These are phyloP conservation scores for Ogataea siamensis DNA, from an alignment of 805 yeast genomes.

Conservation along the genomic window DNA sequence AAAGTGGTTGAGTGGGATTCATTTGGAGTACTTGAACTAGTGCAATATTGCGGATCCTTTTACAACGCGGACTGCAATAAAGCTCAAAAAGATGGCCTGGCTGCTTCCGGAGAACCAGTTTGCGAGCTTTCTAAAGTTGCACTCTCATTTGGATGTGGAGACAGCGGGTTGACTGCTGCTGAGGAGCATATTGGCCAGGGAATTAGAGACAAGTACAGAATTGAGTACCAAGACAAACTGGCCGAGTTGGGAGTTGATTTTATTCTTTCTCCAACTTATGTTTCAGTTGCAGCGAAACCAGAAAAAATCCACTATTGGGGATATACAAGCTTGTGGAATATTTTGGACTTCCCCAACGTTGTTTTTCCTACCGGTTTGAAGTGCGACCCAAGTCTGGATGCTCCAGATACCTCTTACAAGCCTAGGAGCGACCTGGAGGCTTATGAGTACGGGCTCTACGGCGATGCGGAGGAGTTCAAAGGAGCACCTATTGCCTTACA, in stretches of 20 bases:
- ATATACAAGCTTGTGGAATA: constrained; percentile 67
- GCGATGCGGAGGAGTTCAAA: constrained; percentile 36
- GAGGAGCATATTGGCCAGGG: constrained; percentile 49
- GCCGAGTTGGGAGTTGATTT: constrained; percentile 55
- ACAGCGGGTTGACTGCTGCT: constrained; percentile 39
- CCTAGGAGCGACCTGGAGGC: constrained; percentile 27
- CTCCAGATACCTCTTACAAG: constrained; percentile 16
- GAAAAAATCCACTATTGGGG: constrained; percentile 67
- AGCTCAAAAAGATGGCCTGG: constrained; percentile 45
- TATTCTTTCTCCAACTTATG: constrained; percentile 60
- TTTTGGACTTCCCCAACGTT: constrained; percentile 63
- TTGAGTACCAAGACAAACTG: constrained; percentile 49
- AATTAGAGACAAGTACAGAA: constrained; percentile 52
- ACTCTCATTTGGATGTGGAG: constrained; percentile 56
- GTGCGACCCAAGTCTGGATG: constrained; percentile 38
- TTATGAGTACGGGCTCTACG: constrained; percentile 32
- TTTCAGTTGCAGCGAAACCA: constrained; percentile 64
- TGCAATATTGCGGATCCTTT: constrained; percentile 49
- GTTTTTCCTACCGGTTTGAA: constrained; percentile 56
- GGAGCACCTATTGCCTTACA: constrained; percentile 52
- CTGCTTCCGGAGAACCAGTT: constrained; percentile 65
- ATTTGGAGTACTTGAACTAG: constrained; percentile 52
- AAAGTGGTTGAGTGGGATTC: constrained; percentile 53
- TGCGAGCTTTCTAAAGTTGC: constrained; percentile 52
- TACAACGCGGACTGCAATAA: constrained; percentile 65